Base-by-base conservation (phyloP, 306 rosid genomes). In the Cucurbita argyrosperma region DNA sequence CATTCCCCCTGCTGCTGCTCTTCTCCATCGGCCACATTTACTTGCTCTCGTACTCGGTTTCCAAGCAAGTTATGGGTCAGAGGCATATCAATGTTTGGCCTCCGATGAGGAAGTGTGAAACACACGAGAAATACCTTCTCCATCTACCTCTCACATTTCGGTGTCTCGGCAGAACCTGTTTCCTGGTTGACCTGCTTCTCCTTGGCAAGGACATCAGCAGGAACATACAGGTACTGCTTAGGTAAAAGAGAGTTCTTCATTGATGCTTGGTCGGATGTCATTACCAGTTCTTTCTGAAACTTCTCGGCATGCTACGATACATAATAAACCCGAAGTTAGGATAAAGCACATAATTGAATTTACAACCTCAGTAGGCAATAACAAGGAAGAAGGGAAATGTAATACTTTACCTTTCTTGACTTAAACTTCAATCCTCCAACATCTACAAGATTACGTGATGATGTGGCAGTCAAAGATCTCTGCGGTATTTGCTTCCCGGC, bases 181-280 rank as follows among this genome's bases (percentile, higher is more conserved):
- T 91, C 97, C 87, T 84, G 89, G 50, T 84, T 81, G 18, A 57
- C 76, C 79, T 89, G 96, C 91, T 91, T 87, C 74, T 87, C 96
- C 78, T 81, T 87, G 63, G 96, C 83, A 79, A 95, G 82, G 79
- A 90, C 80, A 83, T 91, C 96, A 18, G 99, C 99, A 68, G 97
- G 99, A 83, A 91, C 99, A 79, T 95, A 95, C 38, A 90, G 91
- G 83, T 95, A 95, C 71, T 96, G 96, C 79, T 95, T 95, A 38
- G 99, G 99, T 74, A 95, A 79, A 80, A 16, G 85, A 79, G 86
- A 87, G 78, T 95, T 95, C 85, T 88, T 95, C 91, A 95, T 83
- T 10, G 96, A 87, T 26, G 99, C 99, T 84, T 95, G 96, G 77
- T 95, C 99, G 15, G 97, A 95, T 7, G 99, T 95, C 99, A 95